Conservation (phyloP, 2,329 filamentous ascomycete genomes). For the Sporothrix sp. region DNA sequence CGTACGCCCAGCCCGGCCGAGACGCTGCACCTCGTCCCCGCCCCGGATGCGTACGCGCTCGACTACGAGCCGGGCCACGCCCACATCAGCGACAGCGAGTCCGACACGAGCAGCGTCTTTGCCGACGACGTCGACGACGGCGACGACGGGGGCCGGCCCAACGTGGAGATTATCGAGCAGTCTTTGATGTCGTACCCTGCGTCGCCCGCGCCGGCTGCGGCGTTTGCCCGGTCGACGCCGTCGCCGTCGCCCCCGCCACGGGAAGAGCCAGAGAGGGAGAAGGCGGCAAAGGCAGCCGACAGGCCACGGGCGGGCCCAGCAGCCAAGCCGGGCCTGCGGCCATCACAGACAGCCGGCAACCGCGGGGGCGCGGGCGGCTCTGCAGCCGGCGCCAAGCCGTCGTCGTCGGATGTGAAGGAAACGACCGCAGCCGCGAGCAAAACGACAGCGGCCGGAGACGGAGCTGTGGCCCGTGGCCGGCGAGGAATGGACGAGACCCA, state of each 20-base stretch:
- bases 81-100: slow-evolving; percentile 25
- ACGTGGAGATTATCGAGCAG: slow-evolving; percentile 37
- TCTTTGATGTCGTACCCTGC: slow-evolving; percentile 29
- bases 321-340: slow-evolving; percentile 29
- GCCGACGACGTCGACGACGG: slow-evolving; percentile 29
- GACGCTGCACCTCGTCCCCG: slow-evolving; percentile 33
- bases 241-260: slow-evolving; percentile 35
- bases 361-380: slow-evolving; percentile 21
- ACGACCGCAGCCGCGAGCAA: background rate
- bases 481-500: background rate
- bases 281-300: background rate
- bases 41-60: slow-evolving; percentile 24
- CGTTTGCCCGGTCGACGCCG: background rate
- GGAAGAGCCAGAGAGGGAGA: slow-evolving; percentile 20
- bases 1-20: slow-evolving; percentile 30
- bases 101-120: slow-evolving; percentile 35
- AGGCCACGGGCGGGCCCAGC: background rate
- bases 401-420: slow-evolving; percentile 14
- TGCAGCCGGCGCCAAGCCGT: slow-evolving; percentile 17
- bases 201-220: background rate
- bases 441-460: background rate
- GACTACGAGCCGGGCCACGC: slow-evolving; percentile 21
- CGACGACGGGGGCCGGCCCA: slow-evolving; percentile 34
- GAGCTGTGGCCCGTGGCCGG: slow-evolving; percentile 1
- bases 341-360: slow-evolving; percentile 43